These are phyloP conservation scores for Coelastrella sp. DNA, from an alignment of 139 green algal species.

Conservation along the genomic window DNA sequence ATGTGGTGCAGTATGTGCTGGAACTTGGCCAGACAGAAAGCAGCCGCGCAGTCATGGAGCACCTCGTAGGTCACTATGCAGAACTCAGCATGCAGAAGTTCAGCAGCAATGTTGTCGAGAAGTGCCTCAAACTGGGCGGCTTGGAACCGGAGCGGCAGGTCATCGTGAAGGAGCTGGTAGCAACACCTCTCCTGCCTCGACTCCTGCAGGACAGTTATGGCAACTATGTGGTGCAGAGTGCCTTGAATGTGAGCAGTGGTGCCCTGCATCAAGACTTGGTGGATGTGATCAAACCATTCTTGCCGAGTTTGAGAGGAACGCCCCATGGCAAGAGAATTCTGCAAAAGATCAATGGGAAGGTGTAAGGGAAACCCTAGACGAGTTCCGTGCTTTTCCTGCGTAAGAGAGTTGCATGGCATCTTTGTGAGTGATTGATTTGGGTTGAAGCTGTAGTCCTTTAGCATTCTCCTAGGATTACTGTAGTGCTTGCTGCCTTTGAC, in stretches of 20 bases:
- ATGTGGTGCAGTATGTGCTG: conserved; percentile 99
- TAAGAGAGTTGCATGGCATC: not conserved
- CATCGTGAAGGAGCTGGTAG: conserved; percentile 90
- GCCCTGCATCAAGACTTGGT: conserved; percentile 84
- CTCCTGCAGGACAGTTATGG: conserved; percentile 95
- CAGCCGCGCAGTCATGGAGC: conserved; percentile 78
- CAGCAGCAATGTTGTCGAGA: conserved; percentile 98
- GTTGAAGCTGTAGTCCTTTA: too few species aligned
- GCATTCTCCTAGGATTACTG: too few species aligned
- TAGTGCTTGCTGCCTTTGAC: not conserved
- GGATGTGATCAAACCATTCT: conserved; percentile 92
- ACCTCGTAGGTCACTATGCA: conserved; percentile 85
- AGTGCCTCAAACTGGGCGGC: conserved; percentile 95
- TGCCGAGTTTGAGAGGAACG: conserved; percentile 87
- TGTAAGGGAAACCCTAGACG: not conserved
- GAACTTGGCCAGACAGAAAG: conserved; percentile 91
- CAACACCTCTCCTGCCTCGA: conserved; percentile 75
- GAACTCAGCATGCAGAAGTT: conserved; percentile 98
- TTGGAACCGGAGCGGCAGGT: conserved; percentile 80
- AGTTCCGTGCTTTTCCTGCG: not conserved
- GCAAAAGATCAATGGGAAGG: conserved; percentile 68
- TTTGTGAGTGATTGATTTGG: too few species aligned
- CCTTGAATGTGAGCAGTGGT: conserved; percentile 67
- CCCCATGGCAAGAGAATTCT: conserved; percentile 98
- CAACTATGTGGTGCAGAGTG: conserved; percentile 84